Evolutionary conservation across 768 basidiomycete species (phyloP).

Genomic region (Erythrobasidium yunnanense): DNA sequence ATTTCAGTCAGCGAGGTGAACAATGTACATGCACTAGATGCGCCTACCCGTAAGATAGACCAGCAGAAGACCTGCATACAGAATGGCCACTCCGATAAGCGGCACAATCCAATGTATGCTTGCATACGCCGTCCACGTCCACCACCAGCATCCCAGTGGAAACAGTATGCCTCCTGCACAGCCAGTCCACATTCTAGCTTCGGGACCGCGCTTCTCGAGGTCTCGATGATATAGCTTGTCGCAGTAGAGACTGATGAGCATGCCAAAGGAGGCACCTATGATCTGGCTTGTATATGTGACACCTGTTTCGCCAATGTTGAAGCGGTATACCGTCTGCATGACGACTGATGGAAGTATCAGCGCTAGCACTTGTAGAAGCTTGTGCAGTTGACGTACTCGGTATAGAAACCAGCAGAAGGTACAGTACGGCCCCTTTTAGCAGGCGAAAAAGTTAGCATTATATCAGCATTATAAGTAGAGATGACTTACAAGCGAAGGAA

Average conservation of each 20-base stretch:
- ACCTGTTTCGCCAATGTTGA: slow-evolving; percentile 11
- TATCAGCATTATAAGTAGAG: background rate
- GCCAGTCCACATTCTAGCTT: slow-evolving; percentile 11
- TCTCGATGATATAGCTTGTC: slow-evolving; percentile 6
- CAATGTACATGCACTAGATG: background rate
- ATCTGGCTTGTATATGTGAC: slow-evolving; percentile 25
- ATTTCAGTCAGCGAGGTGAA: background rate
- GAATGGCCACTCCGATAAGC: slow-evolving; percentile 36
- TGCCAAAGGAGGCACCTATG: slow-evolving; percentile 14
- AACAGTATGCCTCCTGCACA: background rate
- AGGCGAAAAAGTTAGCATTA: background rate
- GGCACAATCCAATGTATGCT: slow-evolving; percentile 42
- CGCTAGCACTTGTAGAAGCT: too few relatives aligned
- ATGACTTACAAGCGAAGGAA: background rate
- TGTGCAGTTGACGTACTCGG: too few relatives aligned
- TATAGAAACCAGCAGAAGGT: slow-evolving; percentile 51
- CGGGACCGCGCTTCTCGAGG: slow-evolving; percentile 8
- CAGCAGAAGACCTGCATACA: slow-evolving; percentile 13
- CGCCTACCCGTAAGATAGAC: slow-evolving; percentile 5
- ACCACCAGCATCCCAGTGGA: slow-evolving; percentile 38
- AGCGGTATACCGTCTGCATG: background rate
- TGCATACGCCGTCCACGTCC: slow-evolving; percentile 39
- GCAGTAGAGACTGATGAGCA: slow-evolving; percentile 5
- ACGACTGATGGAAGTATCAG: too few relatives aligned
- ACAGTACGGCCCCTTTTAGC: slow-evolving; percentile 1